These are phyloP conservation scores for Penicillium robsamsonii DNA, from an alignment of 495 filamentous ascomycete species.

Conservation along the genomic window DNA sequence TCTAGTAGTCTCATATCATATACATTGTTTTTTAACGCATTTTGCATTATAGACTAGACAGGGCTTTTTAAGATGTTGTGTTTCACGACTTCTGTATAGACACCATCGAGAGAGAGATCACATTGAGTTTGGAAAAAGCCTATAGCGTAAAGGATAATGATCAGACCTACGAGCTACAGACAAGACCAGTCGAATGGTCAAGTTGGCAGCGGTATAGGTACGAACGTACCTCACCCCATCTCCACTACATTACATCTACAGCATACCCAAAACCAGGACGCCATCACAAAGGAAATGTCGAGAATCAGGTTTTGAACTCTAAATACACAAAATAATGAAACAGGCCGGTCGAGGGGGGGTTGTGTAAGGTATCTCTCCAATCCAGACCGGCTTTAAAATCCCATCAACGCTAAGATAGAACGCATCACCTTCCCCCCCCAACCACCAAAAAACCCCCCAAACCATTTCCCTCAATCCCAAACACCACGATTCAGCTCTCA, in stretches of 20 bases:
- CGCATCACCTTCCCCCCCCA: neutral
- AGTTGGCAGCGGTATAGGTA: neutral
- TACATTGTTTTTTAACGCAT: neutral
- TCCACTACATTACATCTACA: neutral
- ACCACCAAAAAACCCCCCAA: neutral
- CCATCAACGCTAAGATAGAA: slow-evolving; percentile 29
- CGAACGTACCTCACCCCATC: neutral
- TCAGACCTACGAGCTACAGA: neutral
- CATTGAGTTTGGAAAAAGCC: neutral
- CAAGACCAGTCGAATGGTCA: neutral
- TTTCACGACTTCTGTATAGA: neutral
- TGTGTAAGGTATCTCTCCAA: slow-evolving; percentile 18
- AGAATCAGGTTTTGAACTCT: slow-evolving; percentile 40
- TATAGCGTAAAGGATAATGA: neutral
- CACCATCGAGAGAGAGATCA: neutral
- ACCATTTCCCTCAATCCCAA: neutral
- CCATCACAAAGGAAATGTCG: slow-evolving; percentile 18
- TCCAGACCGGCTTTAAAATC: slow-evolving; percentile 34
- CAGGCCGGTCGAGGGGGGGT: slow-evolving; percentile 33
- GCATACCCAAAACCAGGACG: slow-evolving; percentile 5
- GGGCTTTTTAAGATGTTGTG: neutral
- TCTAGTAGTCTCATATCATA: neutral
- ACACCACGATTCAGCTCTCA: neutral
- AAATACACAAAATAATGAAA: slow-evolving; percentile 53
- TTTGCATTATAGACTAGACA: neutral